Evolutionary conservation across 129 eudicot genomes (phyloP), one percentile per base, ranked within the genome.

Genomic region (Gnaphalium uliginosum): DNA sequence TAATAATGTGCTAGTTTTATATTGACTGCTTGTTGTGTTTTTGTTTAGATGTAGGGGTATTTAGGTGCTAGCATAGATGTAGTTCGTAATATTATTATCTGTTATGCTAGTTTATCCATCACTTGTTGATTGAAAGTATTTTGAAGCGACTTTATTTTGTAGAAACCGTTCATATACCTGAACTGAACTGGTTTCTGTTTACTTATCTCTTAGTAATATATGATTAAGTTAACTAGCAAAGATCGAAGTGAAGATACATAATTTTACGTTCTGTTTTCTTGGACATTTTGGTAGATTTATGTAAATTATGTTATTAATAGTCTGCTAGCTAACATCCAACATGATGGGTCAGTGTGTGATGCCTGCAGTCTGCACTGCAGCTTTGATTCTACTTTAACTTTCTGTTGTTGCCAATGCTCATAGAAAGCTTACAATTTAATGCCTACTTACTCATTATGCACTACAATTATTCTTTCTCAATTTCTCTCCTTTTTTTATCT

Each of bases 41-140:
- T 10, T 32, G 33, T 66, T 53, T 35, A 15, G 67, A 76, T 66
- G 66, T 64, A 27, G 2, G 48, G 33, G 33, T 33, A 50, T n/a
- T 37, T 65, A 51, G 32, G 51, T 67, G 73, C 23, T 3, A 22
- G 69, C 59, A 56, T 64, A 76, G 32, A 24, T 71, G 21, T 67
- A 32, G 54, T 75, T 23, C 5, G 18, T 67, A 57, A 54, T 32
- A 39, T 29, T 37, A n/a, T 57, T 26, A 57, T 56, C 23, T 10
- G 43, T 73, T 51, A 67, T 76, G 57, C 23, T 8, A 24, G 24
- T 15, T 17, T 19, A 5, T 18, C 10, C 30, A 11, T 37, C 26
- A 9, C 56, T 53, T 76, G 29, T 33, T 15, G 56, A 66, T 66
- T 23, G 23, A 25, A 32, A 22, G 74, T 69, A 22, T 35, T 23